Evolutionary conservation across 1,284 basidiomycete genomes (phyloP).

Genomic region (Tilletia indica): DNA sequence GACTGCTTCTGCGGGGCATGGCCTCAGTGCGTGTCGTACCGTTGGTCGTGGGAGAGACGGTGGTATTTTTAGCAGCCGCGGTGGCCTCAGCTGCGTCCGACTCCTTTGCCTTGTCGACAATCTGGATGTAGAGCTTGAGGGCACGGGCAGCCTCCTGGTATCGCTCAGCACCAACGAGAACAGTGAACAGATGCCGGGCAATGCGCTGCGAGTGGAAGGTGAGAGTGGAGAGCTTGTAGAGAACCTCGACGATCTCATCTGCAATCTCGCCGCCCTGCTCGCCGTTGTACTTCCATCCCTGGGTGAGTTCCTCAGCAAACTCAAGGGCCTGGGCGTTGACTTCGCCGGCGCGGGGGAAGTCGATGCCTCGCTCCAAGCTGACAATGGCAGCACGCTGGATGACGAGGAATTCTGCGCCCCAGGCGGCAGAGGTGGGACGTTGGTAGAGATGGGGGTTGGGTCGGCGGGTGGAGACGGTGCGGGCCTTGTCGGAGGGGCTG

Average conservation of each 20-base stretch:
- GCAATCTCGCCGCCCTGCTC: slow-evolving; percentile 45
- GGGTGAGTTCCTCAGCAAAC: slow-evolving; percentile 77
- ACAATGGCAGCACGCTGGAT: slow-evolving; percentile 33
- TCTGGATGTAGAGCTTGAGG: slow-evolving; percentile 43
- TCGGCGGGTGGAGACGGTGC: slow-evolving; percentile 46
- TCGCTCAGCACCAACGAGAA: slow-evolving; percentile 49
- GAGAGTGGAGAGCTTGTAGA: slow-evolving; percentile 45
- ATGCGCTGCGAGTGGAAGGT: slow-evolving; percentile 53
- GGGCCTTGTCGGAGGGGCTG: slow-evolving; percentile 32
- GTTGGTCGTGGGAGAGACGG: slow-evolving; percentile 19
- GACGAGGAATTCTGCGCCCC: slow-evolving; percentile 47
- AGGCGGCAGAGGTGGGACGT: slow-evolving; percentile 34
- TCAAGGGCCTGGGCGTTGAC: slow-evolving; percentile 76
- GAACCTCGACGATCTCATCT: slow-evolving; percentile 47
- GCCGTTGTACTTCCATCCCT: slow-evolving; percentile 68
- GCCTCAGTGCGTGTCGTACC: neutral
- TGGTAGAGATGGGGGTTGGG: slow-evolving; percentile 32
- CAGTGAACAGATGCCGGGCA: slow-evolving; percentile 39
- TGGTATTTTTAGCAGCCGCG: slow-evolving; percentile 17
- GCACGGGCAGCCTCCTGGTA: slow-evolving; percentile 45
- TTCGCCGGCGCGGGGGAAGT: slow-evolving; percentile 80
- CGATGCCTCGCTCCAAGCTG: slow-evolving; percentile 60
- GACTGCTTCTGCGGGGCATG: slow-evolving; percentile 19
- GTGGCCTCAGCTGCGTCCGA: slow-evolving; percentile 29
- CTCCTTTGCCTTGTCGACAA: slow-evolving; percentile 51